Conservation (phyloP, 495 filamentous ascomycete genomes). For the Friedmanniomyces simplex region DNA sequence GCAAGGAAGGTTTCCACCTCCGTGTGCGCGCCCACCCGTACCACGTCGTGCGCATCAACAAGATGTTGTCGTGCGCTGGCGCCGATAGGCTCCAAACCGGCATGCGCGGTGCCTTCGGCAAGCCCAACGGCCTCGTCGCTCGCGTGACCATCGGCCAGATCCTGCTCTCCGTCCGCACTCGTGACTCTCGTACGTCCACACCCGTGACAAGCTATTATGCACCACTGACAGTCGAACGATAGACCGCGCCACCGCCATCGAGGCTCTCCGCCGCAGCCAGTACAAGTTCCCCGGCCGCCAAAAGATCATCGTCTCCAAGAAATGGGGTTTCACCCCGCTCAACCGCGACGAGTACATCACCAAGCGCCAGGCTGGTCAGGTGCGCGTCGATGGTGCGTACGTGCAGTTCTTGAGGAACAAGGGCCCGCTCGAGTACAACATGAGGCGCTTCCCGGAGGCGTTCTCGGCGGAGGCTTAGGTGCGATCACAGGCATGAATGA, state of each 20-base stretch:
- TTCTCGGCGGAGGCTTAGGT: constrained; percentile 44
- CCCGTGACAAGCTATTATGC: not conserved
- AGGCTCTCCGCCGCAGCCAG: constrained; percentile 95
- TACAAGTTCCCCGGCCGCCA: constrained; percentile 99
- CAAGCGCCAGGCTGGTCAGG: constrained; percentile 77
- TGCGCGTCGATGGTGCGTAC: constrained; percentile 95
- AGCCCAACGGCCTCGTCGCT: constrained; percentile 94
- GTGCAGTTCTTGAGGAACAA: constrained; percentile 95
- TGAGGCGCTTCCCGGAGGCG: constrained; percentile 84
- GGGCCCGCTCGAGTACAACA: constrained; percentile 74
- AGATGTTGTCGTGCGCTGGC: constrained; percentile 99
- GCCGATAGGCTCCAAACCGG: constrained; percentile 99
- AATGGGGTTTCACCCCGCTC: constrained; percentile 99
- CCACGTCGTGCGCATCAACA: constrained; percentile 99
- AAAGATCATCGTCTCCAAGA: constrained; percentile 99
- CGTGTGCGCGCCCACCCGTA: constrained; percentile 96
- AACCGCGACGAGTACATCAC: constrained; percentile 92
- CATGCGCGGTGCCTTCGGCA: constrained; percentile 99
- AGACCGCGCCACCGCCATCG: constrained; percentile 86
- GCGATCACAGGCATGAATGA: not conserved
- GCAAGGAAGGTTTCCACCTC: constrained; percentile 99
- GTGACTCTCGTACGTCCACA: constrained; percentile 60
- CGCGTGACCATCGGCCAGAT: constrained; percentile 99
- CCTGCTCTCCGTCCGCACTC: constrained; percentile 88
- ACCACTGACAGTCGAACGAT: constrained; percentile 24